These are phyloP conservation scores for Eutypa lata DNA, from an alignment of 2,329 filamentous ascomycete genomes.

Conservation along the genomic window DNA sequence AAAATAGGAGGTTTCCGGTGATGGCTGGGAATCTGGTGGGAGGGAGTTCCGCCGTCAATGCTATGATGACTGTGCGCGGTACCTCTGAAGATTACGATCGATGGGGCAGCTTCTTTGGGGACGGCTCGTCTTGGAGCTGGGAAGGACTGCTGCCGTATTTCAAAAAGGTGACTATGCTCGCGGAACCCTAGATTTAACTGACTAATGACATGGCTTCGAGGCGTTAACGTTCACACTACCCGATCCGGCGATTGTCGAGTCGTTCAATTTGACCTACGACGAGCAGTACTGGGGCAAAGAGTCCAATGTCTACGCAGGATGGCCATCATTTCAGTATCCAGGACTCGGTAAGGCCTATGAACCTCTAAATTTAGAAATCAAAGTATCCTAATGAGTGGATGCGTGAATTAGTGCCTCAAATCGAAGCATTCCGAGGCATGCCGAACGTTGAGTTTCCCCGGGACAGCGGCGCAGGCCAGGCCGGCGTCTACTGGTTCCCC, in stretches of 20 bases:
- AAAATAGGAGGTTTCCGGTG: slow-evolving; percentile 19
- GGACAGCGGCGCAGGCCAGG: slow-evolving; percentile 36
- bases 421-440: slow-evolving; percentile 36
- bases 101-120: slow-evolving; percentile 31
- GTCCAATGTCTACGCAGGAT: slow-evolving; percentile 34
- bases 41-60: slow-evolving; percentile 27
- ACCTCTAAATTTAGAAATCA: no score
- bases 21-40: slow-evolving; percentile 23
- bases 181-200: background rate
- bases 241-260: slow-evolving; percentile 16
- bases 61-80: slow-evolving; percentile 26
- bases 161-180: slow-evolving; percentile 25
- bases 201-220: slow-evolving; percentile 3
- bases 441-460: slow-evolving; percentile 34
- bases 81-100: slow-evolving; percentile 29
- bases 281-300: slow-evolving; percentile 34
- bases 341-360: slow-evolving; percentile 16
- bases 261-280: slow-evolving; percentile 31
- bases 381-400: background rate
- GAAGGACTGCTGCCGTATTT: slow-evolving; percentile 29
- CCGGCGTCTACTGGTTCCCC: slow-evolving; percentile 41
- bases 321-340: slow-evolving; percentile 37
- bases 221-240: slow-evolving; percentile 22
- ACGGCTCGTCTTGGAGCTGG: slow-evolving; percentile 28
- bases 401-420: slow-evolving; percentile 17